These are phyloP conservation scores for Sarcomyxa edulis DNA, from an alignment of 768 basidiomycete genomes.

Conservation along the genomic window DNA sequence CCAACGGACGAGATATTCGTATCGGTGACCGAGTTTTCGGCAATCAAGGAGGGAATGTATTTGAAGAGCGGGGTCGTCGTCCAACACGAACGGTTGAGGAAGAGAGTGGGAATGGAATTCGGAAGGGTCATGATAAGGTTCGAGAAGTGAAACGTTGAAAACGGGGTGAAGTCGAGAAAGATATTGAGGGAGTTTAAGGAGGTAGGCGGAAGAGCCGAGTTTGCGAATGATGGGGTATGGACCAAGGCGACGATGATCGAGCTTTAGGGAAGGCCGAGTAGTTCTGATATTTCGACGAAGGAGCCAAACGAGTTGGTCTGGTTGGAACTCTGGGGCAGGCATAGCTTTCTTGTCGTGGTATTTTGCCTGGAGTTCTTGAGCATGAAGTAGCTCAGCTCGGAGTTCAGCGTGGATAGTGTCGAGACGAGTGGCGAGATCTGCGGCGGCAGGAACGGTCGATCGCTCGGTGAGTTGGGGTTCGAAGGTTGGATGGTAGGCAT, in stretches of 20 bases:
- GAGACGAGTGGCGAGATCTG: constrained; percentile 20
- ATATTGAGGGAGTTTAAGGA: constrained; percentile 22
- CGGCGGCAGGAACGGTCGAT: constrained; percentile 24
- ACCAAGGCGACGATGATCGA: constrained; percentile 26
- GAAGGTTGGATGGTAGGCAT: constrained; percentile 26
- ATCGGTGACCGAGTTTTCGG: constrained; percentile 26
- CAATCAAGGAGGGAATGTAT: constrained; percentile 25
- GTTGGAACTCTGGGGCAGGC: constrained; percentile 21
- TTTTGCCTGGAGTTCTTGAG: constrained; percentile 20
- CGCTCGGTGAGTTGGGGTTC: constrained; percentile 19
- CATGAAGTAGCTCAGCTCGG: constrained; percentile 20
- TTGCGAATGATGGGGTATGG: constrained; percentile 15
- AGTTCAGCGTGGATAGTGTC: constrained; percentile 27
- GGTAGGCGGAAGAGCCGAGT: constrained; percentile 14
- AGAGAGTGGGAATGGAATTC: too few relatives aligned
- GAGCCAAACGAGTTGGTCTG: constrained; percentile 30
- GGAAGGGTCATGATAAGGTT: constrained; percentile 27
- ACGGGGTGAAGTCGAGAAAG: constrained; percentile 31
- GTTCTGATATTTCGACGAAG: constrained; percentile 32
- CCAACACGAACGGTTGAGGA: constrained; percentile 14
- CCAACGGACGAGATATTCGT: constrained; percentile 29
- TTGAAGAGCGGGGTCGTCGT: constrained; percentile 13
- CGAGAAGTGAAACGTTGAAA: constrained; percentile 32
- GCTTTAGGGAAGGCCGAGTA: constrained; percentile 33
- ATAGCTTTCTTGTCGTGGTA: constrained; percentile 20